Evolutionary conservation across 768 basidiomycete species (phyloP).

Genomic region (Rossbeevera mucosa): DNA sequence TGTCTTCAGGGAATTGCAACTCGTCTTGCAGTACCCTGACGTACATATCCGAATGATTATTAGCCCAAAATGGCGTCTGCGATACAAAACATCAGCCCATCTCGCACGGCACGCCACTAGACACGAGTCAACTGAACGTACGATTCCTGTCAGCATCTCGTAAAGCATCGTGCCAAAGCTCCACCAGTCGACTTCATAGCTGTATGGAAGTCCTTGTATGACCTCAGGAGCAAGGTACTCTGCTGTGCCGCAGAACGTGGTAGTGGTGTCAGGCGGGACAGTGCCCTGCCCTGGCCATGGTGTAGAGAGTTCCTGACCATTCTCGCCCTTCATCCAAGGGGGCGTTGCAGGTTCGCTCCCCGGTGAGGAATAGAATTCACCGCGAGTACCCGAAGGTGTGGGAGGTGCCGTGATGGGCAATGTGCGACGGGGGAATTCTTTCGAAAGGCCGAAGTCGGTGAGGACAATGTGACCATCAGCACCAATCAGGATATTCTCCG

Average conservation of each 20-base stretch:
- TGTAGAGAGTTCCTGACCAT: conserved; percentile 45
- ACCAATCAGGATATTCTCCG: conserved; percentile 94
- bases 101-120: conserved; percentile 14
- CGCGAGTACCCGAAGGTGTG: conserved; percentile 49
- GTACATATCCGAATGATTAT: conserved; percentile 94
- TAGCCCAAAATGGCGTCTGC: conserved; percentile 89
- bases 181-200: conserved; percentile 98
- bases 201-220: conserved; percentile 84
- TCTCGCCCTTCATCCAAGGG: conserved; percentile 73
- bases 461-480: conserved; percentile 93
- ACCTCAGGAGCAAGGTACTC: conserved; percentile 97
- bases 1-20: conserved; percentile 82
- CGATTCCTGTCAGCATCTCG: conserved; percentile 95
- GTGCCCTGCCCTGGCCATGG: conserved; percentile 56
- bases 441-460: conserved; percentile 94
- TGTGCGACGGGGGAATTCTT: conserved; percentile 71
- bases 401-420: conserved; percentile 47
- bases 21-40: conserved; percentile 88
- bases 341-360: conserved; percentile 46
- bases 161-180: conserved; percentile 96
- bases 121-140: conserved; percentile 33
- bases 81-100: conserved; percentile 13
- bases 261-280: conserved; percentile 61
- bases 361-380: conserved; percentile 51
- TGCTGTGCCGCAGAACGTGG: conserved; percentile 92